Evolutionary conservation across 495 filamentous ascomycete species (phyloP).

Genomic region (Bryoglossum gracile): DNA sequence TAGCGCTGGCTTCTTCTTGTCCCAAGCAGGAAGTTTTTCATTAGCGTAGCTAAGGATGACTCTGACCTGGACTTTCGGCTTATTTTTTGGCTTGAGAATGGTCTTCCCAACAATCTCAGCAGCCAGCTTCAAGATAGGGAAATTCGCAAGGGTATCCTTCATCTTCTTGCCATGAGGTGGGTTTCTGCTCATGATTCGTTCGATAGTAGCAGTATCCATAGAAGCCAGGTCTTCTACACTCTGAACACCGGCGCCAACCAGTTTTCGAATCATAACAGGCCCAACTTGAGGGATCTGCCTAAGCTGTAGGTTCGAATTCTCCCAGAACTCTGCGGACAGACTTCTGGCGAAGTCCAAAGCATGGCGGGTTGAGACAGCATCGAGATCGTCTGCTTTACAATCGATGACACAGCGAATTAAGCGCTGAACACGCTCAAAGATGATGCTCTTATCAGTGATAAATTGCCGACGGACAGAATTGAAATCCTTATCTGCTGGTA

Average conservation of each 20-base stretch:
- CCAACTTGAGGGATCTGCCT: conserved; percentile 85
- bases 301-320: conserved; percentile 74
- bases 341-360: conserved; percentile 75
- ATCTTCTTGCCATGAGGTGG: conserved; percentile 76
- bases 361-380: conserved; percentile 58
- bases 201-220: conserved; percentile 64
- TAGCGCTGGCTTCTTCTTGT: conserved; percentile 54
- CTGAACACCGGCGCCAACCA: conserved; percentile 61
- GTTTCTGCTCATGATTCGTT: conserved; percentile 68
- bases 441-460: conserved; percentile 56
- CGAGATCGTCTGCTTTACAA: conserved; percentile 61
- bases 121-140: conserved; percentile 64
- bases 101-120: conserved; percentile 30
- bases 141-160: conserved; percentile 53
- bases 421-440: conserved; percentile 70
- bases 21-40: conserved; percentile 53
- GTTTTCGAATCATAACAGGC: conserved; percentile 66
- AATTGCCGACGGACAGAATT: conserved; percentile 51
- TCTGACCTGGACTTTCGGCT: conserved; percentile 43
- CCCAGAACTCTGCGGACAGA: conserved; percentile 77
- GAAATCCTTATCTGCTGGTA: conserved; percentile 53
- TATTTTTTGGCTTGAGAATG: conserved; percentile 20
- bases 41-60: conserved; percentile 70
- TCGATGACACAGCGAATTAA: conserved; percentile 81
- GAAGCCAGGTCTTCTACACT: conserved; percentile 63